Evolutionary conservation across 1,284 basidiomycete genomes (phyloP).

Genomic region (Fistulinella cinereoalba): DNA sequence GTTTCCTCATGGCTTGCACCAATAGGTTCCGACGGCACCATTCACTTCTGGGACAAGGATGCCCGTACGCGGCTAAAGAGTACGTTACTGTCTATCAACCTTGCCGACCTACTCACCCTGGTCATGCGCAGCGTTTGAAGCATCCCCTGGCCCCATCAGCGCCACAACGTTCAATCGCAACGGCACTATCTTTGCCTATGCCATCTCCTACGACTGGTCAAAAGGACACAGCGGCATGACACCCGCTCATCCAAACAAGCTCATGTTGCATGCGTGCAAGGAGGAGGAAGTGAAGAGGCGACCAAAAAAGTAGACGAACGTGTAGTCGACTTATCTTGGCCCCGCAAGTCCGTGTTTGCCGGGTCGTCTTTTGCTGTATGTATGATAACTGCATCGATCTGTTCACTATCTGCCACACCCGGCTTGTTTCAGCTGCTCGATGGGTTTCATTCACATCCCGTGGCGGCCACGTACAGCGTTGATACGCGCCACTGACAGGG

Average conservation of each 20-base stretch:
- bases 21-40: slow-evolving; percentile 72
- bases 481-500: slow-evolving; percentile 1
- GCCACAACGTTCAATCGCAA: slow-evolving; percentile 81
- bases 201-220: slow-evolving; percentile 87
- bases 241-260: slow-evolving; percentile 75
- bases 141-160: slow-evolving; percentile 65
- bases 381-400: slow-evolving; percentile 16
- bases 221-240: slow-evolving; percentile 88
- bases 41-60: slow-evolving; percentile 91
- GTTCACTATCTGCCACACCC: neutral
- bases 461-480: slow-evolving; percentile 1
- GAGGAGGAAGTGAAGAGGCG: slow-evolving; percentile 85
- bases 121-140: slow-evolving; percentile 39
- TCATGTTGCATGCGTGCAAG: slow-evolving; percentile 90
- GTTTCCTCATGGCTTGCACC: slow-evolving; percentile 7
- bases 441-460: neutral
- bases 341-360: slow-evolving; percentile 4
- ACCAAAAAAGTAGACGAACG: slow-evolving; percentile 41
- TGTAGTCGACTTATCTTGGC: slow-evolving; percentile 5
- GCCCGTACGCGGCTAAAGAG: slow-evolving; percentile 86
- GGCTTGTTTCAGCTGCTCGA: neutral
- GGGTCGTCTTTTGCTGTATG: slow-evolving; percentile 11
- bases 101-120: slow-evolving; percentile 3
- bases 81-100: slow-evolving; percentile 36
- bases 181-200: slow-evolving; percentile 88